Evolutionary conservation across 2,329 filamentous ascomycete species (phyloP), one percentile per base, ranked within the genome.

Genomic region (Tolypocladium ovalisporum): DNA sequence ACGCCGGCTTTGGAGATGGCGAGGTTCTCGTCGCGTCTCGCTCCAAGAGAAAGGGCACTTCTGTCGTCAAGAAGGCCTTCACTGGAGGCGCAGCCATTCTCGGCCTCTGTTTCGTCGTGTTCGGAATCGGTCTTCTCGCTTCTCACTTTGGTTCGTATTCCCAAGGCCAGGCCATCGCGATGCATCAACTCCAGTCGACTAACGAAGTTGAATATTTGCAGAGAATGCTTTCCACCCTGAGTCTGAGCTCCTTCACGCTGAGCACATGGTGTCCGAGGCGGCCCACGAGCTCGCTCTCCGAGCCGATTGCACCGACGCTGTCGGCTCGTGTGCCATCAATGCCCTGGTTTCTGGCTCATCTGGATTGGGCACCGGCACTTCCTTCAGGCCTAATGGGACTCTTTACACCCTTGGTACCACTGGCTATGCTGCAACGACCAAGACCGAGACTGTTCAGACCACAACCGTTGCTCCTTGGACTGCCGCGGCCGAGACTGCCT

Each of bases 61-160:
- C 24, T 42, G 57, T 34, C 40, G 39, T 54, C 24, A 61, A 61
- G 57, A 64, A 62, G 39, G 9, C 60, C 19, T 13, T 67, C 13
- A 12, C 59, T 37, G 54, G 55, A 29, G 44, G 57, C 22, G 27
- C 60, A 35, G 13, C 62, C 36, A 29, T 61, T 6, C 32, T 58
- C 15, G 58, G 55, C 53, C 44, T 67, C n/a, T 51, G 65, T 27
- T 56, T 58, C 27, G 47, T 61, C 54, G 63, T 69, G 60, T 67
- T 71, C 59, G 65, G 63, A 32, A 64, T 70, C 52, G 65, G 66
- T 17, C 39, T 71, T 39, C 40, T 70, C 44, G 64, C 64, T 29
- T 62, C 66, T 56, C 35, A 57, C 47, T 69, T 64, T 55, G 62
- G 55, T 56, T 56, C 17, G 47, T 56, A 17, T 15, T 2, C 4